Base-by-base conservation (phyloP, 805 yeast species). In the Candida pini region DNA sequence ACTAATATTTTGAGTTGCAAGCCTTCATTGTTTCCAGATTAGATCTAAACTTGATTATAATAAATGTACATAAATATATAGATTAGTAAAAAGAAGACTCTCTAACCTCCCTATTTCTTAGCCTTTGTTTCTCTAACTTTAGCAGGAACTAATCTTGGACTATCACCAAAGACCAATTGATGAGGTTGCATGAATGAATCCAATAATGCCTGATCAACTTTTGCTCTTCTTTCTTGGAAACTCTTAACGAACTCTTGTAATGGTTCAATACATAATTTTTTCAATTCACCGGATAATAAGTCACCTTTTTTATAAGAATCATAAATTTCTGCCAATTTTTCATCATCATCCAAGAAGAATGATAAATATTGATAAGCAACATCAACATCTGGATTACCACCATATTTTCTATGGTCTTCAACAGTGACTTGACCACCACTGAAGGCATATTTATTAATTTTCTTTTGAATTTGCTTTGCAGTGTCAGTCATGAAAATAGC, bases 401-500 rank as follows among this genome's bases (percentile, higher is more conserved):
- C 98, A 36, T 69, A 67, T 59, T 69, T 68, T 62, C 96, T 78
- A 65, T 92, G 98, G 51, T 87, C 95, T 59, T 92, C 98, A 31
- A 83, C 64, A 3, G 94, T 73, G 26, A 75, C 82, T 58, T 78
- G 75, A 44, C 98, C 98, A 45, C 98, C 98, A 34, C 95, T 81
- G 62, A 92, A 92, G 6, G 97, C 98, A 57, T 87, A 83, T 62
- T 89, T 92, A 69, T 92, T 92, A 60, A 92, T 81, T 63, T 92
- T 92, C 72, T 87, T 92, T 58, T 84, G 82, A 45, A 92, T 84
- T 65, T 85, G 88, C 56, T 85, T 86, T 32, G 94, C 76, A 2
- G 96, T 85, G 60, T 92, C 98, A 38, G 88, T 89, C 92, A 92
- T 82, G 67, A 81, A 92, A 47, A 92, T 88, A 6, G 98, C 92